These are phyloP conservation scores for Davidsoniella australis DNA, from an alignment of 2,329 filamentous ascomycete species.

Conservation along the genomic window DNA sequence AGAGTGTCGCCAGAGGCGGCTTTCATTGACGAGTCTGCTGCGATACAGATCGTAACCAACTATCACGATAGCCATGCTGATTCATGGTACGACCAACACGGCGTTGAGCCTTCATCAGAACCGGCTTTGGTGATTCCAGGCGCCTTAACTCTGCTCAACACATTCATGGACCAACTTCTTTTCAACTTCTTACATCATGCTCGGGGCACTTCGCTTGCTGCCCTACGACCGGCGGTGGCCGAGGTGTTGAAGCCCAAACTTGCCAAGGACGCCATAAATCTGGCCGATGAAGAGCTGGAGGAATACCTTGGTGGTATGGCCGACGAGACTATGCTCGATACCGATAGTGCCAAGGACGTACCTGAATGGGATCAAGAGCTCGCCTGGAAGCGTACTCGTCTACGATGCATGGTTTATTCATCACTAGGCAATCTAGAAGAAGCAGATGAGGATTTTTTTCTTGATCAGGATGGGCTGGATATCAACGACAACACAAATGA, in stretches of 20 bases:
- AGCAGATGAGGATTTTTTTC: constrained; percentile 83
- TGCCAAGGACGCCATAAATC: constrained; percentile 65
- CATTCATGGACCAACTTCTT: constrained; percentile 82
- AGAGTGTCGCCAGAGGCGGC: constrained; percentile 59
- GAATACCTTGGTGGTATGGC: constrained; percentile 72
- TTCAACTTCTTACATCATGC: constrained; percentile 76
- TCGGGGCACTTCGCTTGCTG: constrained; percentile 57
- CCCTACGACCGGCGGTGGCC: constrained; percentile 63
- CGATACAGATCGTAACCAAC: constrained; percentile 80
- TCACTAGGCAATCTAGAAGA: constrained; percentile 94
- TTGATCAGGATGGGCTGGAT: constrained; percentile 61
- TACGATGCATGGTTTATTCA: constrained; percentile 97
- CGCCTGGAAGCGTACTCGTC: constrained; percentile 80
- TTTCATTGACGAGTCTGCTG: constrained; percentile 77
- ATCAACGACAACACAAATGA: constrained; percentile 43
- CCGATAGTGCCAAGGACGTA: constrained; percentile 30
- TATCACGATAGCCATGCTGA: constrained; percentile 63
- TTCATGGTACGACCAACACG: constrained; percentile 52
- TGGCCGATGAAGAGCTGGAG: constrained; percentile 69
- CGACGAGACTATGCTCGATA: constrained; percentile 49
- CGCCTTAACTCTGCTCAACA: constrained; percentile 68
- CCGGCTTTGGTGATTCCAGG: constrained; percentile 55
- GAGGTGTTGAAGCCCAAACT: constrained; percentile 82
- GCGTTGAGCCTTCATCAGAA: constrained; percentile 46
- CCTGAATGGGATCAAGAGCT: constrained; percentile 66